A percentile compares a stretch with the other conserved stretches of the same genome.
phyloP scores from a whole-genome alignment of 768 basidiomycete genomes.

The Termitomyces sp. region DNA sequence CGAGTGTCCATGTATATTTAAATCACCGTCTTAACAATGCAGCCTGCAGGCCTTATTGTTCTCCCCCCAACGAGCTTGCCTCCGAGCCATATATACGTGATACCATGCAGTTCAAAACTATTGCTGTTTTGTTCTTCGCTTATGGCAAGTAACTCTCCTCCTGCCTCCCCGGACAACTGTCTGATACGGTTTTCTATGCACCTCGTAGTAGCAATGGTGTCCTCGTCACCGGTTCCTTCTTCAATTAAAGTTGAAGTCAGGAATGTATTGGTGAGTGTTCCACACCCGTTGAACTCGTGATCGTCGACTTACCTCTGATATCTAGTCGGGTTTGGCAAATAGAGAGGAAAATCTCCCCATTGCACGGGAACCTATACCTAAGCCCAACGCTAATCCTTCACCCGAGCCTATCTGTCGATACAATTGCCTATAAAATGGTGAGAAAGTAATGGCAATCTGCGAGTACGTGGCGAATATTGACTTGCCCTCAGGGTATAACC shows the following conservation, averaged over 20 bases:
- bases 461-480: not conserved
- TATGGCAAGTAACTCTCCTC: conserved; percentile 21
- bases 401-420: conserved; percentile 12
- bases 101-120: conserved; percentile 26
- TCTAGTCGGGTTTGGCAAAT: not conserved
- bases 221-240: conserved; percentile 27
- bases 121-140: conserved; percentile 22
- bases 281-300: not conserved
- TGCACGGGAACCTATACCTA: conserved; percentile 11
- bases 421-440: conserved; percentile 12
- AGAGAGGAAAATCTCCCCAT: conserved; percentile 1
- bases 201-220: conserved; percentile 13
- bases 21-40: conserved; percentile 4
- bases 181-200: conserved; percentile 7
- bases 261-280: not conserved
- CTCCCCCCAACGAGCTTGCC: not conserved
- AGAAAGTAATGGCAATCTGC: not conserved
- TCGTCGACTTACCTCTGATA: not conserved
- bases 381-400: conserved; percentile 1
- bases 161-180: not conserved
- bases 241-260: conserved; percentile 18
- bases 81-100: not conserved
- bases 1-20: conserved; percentile 3
- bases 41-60: conserved; percentile 9
- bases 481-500: not conserved